A percentile compares a stretch with the other conserved stretches of the same genome.
phyloP scores from a whole-genome alignment of 176 grass and related monocot species.

The Tuctoria greenei region DNA sequence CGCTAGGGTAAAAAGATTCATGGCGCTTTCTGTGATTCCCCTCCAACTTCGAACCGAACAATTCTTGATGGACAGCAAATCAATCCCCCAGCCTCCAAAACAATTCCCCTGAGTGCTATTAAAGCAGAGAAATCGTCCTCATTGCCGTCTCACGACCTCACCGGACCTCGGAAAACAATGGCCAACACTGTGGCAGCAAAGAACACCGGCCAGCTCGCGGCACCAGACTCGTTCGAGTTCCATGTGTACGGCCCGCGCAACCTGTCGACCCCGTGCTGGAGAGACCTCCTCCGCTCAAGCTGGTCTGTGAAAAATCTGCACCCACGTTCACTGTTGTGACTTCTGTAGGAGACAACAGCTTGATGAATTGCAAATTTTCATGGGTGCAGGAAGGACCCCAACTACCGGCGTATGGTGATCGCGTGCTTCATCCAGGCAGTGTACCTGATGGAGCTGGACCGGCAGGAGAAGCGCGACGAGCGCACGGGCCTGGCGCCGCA shows the following conservation, averaged over 20 bases:
- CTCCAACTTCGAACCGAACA: constrained; percentile 10
- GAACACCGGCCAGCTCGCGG: neutral
- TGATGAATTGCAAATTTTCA: neutral
- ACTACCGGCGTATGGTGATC: constrained; percentile 72
- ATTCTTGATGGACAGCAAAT: neutral
- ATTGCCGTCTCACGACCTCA: neutral
- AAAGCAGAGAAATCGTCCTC: neutral
- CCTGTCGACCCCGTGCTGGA: constrained; percentile 62
- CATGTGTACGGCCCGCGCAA: constrained; percentile 65
- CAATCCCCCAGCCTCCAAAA: neutral
- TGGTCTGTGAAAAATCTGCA: constrained; percentile 36
- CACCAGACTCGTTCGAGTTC: constrained; percentile 50
- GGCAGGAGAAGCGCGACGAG: constrained; percentile 61
- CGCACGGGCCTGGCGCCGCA: constrained; percentile 56
- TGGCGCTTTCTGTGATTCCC: constrained; percentile 42
- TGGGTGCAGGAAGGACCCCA: constrained; percentile 66
- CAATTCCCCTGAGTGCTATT: constrained; percentile 6
- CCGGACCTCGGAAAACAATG: constrained; percentile 16
- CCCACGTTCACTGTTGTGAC: neutral
- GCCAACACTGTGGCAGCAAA: constrained; percentile 15
- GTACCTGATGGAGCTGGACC: constrained; percentile 87
- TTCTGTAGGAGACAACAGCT: neutral
- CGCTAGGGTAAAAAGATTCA: constrained; percentile 37
- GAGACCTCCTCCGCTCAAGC: constrained; percentile 72
- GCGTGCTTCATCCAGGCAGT: constrained; percentile 85